Evolutionary conservation across 139 green algal species (phyloP).

Genomic region (Picochlorum sp.): DNA sequence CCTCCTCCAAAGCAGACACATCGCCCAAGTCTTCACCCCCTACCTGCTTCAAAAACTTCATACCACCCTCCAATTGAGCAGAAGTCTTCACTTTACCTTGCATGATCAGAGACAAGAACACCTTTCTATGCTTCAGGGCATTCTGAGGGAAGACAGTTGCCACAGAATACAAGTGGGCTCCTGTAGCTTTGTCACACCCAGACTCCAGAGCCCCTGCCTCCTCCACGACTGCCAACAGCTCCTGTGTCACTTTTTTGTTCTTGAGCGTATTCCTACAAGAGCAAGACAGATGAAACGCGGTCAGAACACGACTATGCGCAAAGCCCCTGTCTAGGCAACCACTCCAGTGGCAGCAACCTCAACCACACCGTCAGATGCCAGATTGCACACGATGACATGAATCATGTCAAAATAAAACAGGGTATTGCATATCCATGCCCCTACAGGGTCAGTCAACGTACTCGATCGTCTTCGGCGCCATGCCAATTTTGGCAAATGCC

Average conservation of each 20-base stretch:
- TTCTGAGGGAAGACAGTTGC: constrained; percentile 76
- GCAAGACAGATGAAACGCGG: neutral
- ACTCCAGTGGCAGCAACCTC: neutral
- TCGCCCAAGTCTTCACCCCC: constrained; percentile 33
- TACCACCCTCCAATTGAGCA: constrained; percentile 70
- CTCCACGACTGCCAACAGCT: constrained; percentile 60
- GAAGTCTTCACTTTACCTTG: constrained; percentile 50
- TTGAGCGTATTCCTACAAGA: constrained; percentile 50
- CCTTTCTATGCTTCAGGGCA: constrained; percentile 61
- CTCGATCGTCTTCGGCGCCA: constrained; percentile 60
- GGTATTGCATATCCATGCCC: neutral
- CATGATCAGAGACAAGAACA: constrained; percentile 62
- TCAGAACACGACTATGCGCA: no score
- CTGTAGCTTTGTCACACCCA: constrained; percentile 62
- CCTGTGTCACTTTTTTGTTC: constrained; percentile 68
- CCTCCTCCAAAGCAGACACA: constrained; percentile 47
- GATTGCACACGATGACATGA: no score
- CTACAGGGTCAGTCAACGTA: constrained; percentile 23
- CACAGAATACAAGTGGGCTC: constrained; percentile 70
- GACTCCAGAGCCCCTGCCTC: constrained; percentile 43
- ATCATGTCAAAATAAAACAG: neutral
- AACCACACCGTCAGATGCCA: no score
- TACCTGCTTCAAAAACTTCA: constrained; percentile 70
- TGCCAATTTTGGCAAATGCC: constrained; percentile 54
- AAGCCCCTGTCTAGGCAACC: no score